phyloP scores from a whole-genome alignment of 768 basidiomycete species.

The Lyophyllum atratum region DNA sequence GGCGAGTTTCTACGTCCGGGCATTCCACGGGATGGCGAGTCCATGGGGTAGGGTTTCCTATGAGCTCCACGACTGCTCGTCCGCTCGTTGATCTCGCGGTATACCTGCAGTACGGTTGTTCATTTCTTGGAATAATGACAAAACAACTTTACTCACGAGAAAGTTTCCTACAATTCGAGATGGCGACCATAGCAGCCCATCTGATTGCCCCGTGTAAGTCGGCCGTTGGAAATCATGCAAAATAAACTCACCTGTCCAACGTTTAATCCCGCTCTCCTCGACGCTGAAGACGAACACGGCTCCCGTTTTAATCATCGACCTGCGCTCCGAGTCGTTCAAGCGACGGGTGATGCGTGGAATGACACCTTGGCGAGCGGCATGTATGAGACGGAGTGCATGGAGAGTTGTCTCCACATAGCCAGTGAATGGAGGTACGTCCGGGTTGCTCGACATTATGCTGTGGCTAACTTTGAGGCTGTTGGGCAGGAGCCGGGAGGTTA shows the following conservation, averaged over 20 bases:
- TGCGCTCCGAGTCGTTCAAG: constrained; percentile 79
- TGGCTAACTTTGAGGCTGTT: constrained; percentile 58
- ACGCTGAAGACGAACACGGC: constrained; percentile 90
- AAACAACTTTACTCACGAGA: constrained; percentile 47
- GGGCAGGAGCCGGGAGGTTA: constrained; percentile 46
- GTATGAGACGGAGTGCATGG: constrained; percentile 81
- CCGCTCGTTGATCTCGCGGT: constrained; percentile 78
- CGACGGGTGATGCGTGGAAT: constrained; percentile 84
- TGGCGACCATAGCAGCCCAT: constrained; percentile 77
- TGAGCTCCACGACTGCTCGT: constrained; percentile 55
- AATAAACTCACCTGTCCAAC: constrained; percentile 68
- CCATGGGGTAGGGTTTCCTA: constrained; percentile 52
- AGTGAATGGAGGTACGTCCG: constrained; percentile 66
- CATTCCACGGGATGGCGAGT: constrained; percentile 43
- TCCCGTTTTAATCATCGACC: constrained; percentile 61
- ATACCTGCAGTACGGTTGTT: constrained; percentile 50
- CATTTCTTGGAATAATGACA: background rate
- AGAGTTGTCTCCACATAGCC: constrained; percentile 83
- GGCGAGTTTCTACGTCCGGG: constrained; percentile 40
- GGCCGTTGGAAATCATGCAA: constrained; percentile 10
- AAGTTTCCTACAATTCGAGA: constrained; percentile 86
- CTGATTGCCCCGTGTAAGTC: constrained; percentile 29
- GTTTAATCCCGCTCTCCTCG: constrained; percentile 84
- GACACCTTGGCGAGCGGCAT: constrained; percentile 77
- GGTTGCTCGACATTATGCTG: constrained; percentile 50